Evolutionary conservation across 148 eudicot genomes (phyloP).

Genomic region (Suaeda aralocaspica): DNA sequence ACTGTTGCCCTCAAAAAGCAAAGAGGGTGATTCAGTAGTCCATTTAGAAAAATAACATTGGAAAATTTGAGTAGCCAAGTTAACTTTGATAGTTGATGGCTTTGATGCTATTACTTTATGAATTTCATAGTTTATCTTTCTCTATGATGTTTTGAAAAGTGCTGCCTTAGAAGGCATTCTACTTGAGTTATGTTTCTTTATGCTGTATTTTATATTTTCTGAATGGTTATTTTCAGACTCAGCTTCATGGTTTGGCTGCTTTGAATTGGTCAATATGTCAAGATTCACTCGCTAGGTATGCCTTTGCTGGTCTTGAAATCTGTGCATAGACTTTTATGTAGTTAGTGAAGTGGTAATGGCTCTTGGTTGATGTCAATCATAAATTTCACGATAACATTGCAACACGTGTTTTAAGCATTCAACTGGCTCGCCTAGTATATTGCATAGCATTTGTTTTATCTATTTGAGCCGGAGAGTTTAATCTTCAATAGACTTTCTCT

Average conservation of each 20-base stretch:
- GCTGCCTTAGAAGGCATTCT: not conserved
- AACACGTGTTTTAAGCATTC: not conserved
- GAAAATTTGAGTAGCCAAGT: not conserved
- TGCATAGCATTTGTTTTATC: not conserved
- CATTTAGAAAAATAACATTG: not conserved
- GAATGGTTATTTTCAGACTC: constrained; percentile 47
- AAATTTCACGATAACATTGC: not conserved
- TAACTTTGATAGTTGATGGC: not conserved
- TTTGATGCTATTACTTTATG: not conserved
- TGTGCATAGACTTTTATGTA: not conserved
- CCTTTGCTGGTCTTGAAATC: constrained; percentile 6
- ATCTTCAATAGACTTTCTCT: not conserved
- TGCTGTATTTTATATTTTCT: not conserved
- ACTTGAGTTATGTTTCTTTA: not conserved
- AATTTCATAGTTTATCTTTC: not conserved
- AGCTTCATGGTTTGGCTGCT: constrained; percentile 90
- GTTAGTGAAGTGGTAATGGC: not conserved
- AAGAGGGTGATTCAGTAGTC: not conserved
- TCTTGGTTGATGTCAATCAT: not conserved
- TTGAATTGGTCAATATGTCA: constrained; percentile 92
- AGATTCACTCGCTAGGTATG: constrained; percentile 74
- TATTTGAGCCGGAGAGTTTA: not conserved
- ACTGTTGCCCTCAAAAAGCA: not conserved
- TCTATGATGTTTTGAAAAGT: not conserved
- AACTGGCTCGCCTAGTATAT: not conserved